Percentiles rank a stretch among this genome's conserved stretches.
These are phyloP conservation scores for Debaryomyces udenii DNA, from an alignment of 1,139 yeast genomes.

Conservation along the genomic window DNA sequence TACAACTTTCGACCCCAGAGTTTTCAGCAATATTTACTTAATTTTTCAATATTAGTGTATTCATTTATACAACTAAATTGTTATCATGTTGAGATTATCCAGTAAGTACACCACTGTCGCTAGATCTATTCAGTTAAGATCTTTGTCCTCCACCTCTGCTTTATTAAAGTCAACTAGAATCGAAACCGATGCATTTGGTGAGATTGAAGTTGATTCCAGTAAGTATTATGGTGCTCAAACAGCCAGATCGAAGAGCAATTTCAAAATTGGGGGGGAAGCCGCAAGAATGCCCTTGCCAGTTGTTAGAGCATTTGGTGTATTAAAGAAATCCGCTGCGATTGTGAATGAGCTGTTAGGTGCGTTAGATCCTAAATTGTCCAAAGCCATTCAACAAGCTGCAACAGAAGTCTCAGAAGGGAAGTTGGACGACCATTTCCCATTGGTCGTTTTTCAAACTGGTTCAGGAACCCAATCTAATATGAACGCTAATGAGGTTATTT, in stretches of 20 bases:
- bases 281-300: slow-evolving; percentile 93
- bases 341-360: slow-evolving; percentile 82
- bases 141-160: slow-evolving; percentile 30
- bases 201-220: slow-evolving; percentile 81
- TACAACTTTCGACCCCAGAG: slow-evolving; percentile 18
- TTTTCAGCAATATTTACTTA: not conserved
- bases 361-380: slow-evolving; percentile 79
- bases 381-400: slow-evolving; percentile 91
- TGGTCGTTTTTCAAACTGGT: slow-evolving; percentile 98
- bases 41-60: not conserved
- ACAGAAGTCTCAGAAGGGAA: slow-evolving; percentile 93
- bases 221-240: slow-evolving; percentile 99
- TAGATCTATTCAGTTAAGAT: slow-evolving; percentile 24
- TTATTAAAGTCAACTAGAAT: slow-evolving; percentile 52
- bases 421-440: slow-evolving; percentile 91
- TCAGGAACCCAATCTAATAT: slow-evolving; percentile 98
- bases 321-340: slow-evolving; percentile 93
- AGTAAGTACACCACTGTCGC: slow-evolving; percentile 18
- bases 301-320: slow-evolving; percentile 86
- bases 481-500: slow-evolving; percentile 98
- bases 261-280: slow-evolving; percentile 90
- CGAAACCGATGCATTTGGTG: slow-evolving; percentile 97
- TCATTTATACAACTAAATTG: slow-evolving; percentile 3
- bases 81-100: slow-evolving; percentile 35
- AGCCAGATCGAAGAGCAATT: slow-evolving; percentile 88